Conservation (phyloP, 1,284 basidiomycete genomes). For the Pseudozyma sp. region DNA sequence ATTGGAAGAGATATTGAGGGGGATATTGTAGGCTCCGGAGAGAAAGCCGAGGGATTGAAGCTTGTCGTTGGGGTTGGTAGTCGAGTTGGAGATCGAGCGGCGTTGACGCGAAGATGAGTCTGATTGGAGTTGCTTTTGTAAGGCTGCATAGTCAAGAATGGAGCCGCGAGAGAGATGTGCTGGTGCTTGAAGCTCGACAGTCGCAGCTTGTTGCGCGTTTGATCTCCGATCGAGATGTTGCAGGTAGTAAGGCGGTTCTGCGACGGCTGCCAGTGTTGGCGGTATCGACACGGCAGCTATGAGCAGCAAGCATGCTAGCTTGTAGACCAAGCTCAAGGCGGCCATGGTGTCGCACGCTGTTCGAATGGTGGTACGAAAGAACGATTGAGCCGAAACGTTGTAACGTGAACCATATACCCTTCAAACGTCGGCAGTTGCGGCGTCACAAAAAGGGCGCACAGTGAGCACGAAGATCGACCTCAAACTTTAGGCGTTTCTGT, state of each 20-base stretch:
- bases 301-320: not conserved
- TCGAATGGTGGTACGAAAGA: too few species aligned
- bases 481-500: not conserved
- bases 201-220: not conserved
- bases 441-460: not conserved
- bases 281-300: not conserved
- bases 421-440: too few species aligned
- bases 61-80: constrained; percentile 28
- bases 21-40: constrained; percentile 35
- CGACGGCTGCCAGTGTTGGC: too few species aligned
- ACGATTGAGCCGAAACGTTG: too few species aligned
- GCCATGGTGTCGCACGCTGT: too few species aligned
- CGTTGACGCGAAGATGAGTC: not conserved
- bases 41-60: constrained; percentile 30
- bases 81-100: constrained; percentile 5
- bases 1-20: constrained; percentile 43
- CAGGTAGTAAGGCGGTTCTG: not conserved
- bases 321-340: too few species aligned
- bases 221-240: not conserved
- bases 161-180: not conserved
- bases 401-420: too few species aligned
- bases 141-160: not conserved
- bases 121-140: constrained; percentile 1
- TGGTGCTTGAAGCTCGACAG: constrained; percentile 7
- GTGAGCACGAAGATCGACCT: not conserved